Base-by-base conservation (phyloP, 164 flowering plant species). In the Cinnamomum micranthum region DNA sequence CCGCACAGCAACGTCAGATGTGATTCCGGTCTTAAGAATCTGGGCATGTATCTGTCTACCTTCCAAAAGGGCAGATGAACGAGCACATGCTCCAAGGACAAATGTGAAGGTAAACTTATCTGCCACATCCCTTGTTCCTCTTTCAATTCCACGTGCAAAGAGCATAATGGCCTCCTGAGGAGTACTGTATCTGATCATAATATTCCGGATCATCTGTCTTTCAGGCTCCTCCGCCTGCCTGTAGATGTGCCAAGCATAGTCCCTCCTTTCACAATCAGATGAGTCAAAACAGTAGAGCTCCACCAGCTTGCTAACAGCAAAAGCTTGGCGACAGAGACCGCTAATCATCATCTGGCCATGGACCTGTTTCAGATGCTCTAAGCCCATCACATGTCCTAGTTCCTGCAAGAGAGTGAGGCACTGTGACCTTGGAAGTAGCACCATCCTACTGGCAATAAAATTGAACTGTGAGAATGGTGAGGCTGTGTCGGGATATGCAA, bases 21-120 rank as follows among this genome's bases (percentile, higher is more conserved):
- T 12, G 28, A 84, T 47, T 24, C 88, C 89, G 73, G 10, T 70
- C 80, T 83, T 90, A 12, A 83, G 0, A 6, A 77, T 65, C 52
- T 71, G 81, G 25, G 69, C 63, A 74, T 89, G 91, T 2, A 89
- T 70, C 72, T 87, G 89, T 60, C 70, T 85, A 7, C 92, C 92
- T 27, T 80, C 80, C 78, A 71, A 78, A 51, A 86, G 79, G 7
- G 82, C 73, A 14, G 79, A 68, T 4, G 75, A 78, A 15, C 87
- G 71, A 71, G 91, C 87, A 63, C 90, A 86, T 20, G 91, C 85
- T 4, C 87, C 86, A n/a, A 88, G 82, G 12, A 78, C 80, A 63
- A 77, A 88, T 14, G 73, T 73, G 73, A 77, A 87, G 5, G 84
- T 86, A 15, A 71, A 77, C 33, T 81, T 82, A 52, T 85, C 88